Conservation (phyloP, 75 land plant genomes). For the Larix kaempferi region DNA sequence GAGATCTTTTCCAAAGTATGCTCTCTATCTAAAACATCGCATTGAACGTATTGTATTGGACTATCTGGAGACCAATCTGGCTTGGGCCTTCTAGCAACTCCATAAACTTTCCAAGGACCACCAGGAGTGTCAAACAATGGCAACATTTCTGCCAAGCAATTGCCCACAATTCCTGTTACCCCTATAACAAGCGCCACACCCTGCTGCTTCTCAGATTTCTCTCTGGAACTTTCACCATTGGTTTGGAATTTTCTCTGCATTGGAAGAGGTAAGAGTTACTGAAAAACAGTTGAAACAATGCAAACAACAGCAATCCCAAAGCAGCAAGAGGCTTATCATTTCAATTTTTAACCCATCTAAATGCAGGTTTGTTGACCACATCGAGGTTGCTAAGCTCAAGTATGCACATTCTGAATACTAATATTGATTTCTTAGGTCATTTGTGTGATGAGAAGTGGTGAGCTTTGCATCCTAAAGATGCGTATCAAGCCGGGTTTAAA, state of each 20-base stretch:
- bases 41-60: constrained; percentile 44
- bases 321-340: neutral
- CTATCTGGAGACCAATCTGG: constrained; percentile 24
- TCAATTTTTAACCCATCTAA: neutral
- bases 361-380: too few species aligned
- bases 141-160: constrained; percentile 61
- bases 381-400: neutral
- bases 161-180: constrained; percentile 73
- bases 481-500: too few species aligned
- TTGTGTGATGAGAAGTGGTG: neutral
- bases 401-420: neutral
- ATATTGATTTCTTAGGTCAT: neutral
- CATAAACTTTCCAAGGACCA: constrained; percentile 80
- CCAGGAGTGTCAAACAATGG: constrained; percentile 60
- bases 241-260: neutral
- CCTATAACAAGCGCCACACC: constrained; percentile 46
- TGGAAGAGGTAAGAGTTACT: neutral
- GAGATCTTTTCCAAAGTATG: constrained; percentile 51
- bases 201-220: neutral
- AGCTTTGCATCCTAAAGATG: too few species aligned
- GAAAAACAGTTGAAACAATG: neutral
- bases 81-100: constrained; percentile 46
- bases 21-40: constrained; percentile 41
- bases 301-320: neutral
- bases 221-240: neutral